These are phyloP conservation scores for Backusella luteola DNA, from an alignment of 192 early-diverging fungal genomes.

Conservation along the genomic window DNA sequence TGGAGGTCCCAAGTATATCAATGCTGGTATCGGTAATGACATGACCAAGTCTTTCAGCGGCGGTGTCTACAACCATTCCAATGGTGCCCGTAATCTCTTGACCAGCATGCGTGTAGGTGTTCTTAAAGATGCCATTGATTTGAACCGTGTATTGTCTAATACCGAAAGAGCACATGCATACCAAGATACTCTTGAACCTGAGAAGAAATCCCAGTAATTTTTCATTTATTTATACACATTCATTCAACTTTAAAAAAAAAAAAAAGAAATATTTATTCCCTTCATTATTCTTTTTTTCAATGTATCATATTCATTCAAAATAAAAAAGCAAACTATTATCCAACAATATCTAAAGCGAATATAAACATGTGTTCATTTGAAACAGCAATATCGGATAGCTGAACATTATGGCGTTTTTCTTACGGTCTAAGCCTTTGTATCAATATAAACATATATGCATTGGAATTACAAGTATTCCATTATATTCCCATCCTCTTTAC, in stretches of 20 bases:
- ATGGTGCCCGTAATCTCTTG: constrained; percentile 85
- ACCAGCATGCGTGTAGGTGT: constrained; percentile 68
- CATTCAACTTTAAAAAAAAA: neutral
- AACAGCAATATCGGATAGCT: no score
- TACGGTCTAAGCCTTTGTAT: no score
- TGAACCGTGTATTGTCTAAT: neutral
- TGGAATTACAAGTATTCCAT: no score
- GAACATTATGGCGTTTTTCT: no score
- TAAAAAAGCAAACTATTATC: neutral
- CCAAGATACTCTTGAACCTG: constrained; percentile 14
- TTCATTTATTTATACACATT: neutral
- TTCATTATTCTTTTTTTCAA: constrained; percentile 10
- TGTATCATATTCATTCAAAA: neutral
- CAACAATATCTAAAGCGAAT: no score
- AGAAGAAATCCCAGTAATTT: constrained; percentile 11
- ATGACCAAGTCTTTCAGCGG: constrained; percentile 84
- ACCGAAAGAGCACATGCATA: constrained; percentile 5
- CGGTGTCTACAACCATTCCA: constrained; percentile 85
- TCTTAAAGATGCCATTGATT: constrained; percentile 44
- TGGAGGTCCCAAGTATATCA: constrained; percentile 76
- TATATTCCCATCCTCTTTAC: no score
- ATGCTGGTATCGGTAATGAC: constrained; percentile 75
- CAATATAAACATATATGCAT: no score
- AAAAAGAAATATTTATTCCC: neutral
- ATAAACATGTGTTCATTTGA: no score